phyloP scores from a whole-genome alignment of 2,329 filamentous ascomycete genomes.

The Diaporthe citrichinensis region DNA sequence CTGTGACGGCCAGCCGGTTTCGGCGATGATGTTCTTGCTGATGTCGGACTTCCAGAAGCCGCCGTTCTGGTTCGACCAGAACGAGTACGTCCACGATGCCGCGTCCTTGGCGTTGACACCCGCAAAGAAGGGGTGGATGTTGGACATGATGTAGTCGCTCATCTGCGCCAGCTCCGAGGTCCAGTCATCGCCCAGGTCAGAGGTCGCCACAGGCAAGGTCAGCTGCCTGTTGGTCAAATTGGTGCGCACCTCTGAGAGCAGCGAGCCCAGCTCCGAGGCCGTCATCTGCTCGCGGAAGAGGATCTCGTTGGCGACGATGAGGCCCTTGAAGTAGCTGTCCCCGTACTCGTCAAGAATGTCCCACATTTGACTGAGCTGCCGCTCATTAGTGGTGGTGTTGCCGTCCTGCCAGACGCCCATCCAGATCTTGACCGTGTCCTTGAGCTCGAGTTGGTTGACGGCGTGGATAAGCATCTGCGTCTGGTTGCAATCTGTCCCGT shows the following conservation, averaged over 20 bases:
- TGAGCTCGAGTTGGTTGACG: conserved; percentile 79
- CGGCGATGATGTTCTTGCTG: conserved; percentile 83
- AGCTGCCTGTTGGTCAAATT: conserved; percentile 79
- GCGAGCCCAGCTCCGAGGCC: conserved; percentile 69
- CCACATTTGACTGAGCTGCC: conserved; percentile 89
- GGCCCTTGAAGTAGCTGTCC: conserved; percentile 79
- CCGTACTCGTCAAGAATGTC: conserved; percentile 80
- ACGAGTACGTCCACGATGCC: conserved; percentile 84
- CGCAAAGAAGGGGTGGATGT: conserved; percentile 96
- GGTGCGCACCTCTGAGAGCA: conserved; percentile 77
- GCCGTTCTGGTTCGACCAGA: conserved; percentile 82
- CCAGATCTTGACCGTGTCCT: conserved; percentile 87
- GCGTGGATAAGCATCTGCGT: conserved; percentile 93
- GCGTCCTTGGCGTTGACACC: conserved; percentile 79
- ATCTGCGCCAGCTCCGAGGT: conserved; percentile 74
- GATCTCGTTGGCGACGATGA: conserved; percentile 87
- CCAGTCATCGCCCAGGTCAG: conserved; percentile 93
- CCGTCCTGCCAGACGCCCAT: conserved; percentile 92
- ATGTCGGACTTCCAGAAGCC: conserved; percentile 73
- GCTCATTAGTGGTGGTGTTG: conserved; percentile 85
- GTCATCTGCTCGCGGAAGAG: conserved; percentile 84
- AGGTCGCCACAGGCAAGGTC: conserved; percentile 84
- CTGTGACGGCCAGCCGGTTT: conserved; percentile 90
- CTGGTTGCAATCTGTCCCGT: conserved; percentile 98
- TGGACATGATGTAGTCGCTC: conserved; percentile 94